These are phyloP conservation scores for Monosporascus sp. DNA, from an alignment of 2,329 filamentous ascomycete species.

Conservation along the genomic window DNA sequence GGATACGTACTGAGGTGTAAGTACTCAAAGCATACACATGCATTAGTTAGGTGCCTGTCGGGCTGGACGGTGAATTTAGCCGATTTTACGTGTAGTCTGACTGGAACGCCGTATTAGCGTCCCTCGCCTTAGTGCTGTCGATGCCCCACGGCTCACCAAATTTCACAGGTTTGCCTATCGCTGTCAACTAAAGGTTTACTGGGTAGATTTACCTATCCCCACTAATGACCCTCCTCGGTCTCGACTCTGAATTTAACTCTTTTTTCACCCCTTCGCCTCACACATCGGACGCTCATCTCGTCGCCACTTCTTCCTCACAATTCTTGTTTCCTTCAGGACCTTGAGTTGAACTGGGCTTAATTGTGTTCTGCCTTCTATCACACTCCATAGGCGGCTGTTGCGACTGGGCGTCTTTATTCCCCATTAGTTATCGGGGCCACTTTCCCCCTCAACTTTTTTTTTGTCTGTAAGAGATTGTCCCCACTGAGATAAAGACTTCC, in stretches of 20 bases:
- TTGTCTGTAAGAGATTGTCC: neutral
- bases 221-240: neutral
- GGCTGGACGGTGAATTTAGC: no score
- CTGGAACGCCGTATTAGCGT: neutral
- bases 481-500: neutral
- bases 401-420: no score
- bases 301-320: neutral
- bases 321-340: neutral
- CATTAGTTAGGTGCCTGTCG: no score
- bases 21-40: no score
- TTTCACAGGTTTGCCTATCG: no score
- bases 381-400: neutral
- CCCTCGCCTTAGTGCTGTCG: neutral
- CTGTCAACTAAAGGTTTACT: no score
- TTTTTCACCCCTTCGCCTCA: neutral
- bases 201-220: neutral
- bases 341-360: neutral
- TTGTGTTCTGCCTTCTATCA: neutral
- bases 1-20: no score
- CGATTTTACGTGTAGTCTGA: neutral
- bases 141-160: neutral
- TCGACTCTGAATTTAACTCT: neutral
- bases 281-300: neutral
- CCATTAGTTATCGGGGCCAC: neutral
- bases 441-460: neutral